These are phyloP conservation scores for Solanum hybrid DNA, from an alignment of 305 asterid species.

Conservation along the genomic window DNA sequence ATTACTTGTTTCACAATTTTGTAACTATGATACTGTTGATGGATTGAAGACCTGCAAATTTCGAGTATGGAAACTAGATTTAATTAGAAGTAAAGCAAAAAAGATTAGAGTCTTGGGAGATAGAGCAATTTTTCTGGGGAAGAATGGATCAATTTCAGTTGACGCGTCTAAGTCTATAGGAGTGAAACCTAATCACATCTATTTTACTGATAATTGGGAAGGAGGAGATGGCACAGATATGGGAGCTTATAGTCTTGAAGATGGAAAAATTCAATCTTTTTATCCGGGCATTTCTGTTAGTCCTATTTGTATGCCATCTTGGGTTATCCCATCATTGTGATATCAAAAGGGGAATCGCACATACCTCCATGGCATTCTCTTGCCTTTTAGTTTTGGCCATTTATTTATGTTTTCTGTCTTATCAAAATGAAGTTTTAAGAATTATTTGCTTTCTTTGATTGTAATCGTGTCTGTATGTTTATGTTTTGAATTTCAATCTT, in stretches of 20 bases:
- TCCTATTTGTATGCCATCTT: neutral
- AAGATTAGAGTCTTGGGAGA: neutral
- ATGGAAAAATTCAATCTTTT: neutral
- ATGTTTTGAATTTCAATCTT: neutral
- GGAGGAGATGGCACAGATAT: neutral
- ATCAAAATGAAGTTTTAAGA: neutral
- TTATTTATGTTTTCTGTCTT: neutral
- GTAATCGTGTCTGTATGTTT: neutral
- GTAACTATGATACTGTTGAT: neutral
- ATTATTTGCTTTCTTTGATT: neutral
- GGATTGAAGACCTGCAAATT: neutral
- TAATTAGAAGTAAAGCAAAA: too few relatives aligned
- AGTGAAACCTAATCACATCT: neutral
- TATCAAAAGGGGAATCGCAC: neutral
- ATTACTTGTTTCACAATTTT: neutral
- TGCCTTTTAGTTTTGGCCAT: neutral
- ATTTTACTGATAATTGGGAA: neutral
- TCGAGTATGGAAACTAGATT: too few relatives aligned
- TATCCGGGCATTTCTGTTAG: neutral
- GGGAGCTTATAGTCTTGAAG: neutral
- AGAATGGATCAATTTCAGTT: neutral
- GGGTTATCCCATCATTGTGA: neutral
- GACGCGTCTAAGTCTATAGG: neutral
- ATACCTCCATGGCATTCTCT: neutral
- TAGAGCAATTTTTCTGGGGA: neutral